A percentile compares a stretch with the other conserved stretches of the same genome.
phyloP scores from a whole-genome alignment of 352 stramenopile genomes.

The Peronosclerospora sorghi region DNA sequence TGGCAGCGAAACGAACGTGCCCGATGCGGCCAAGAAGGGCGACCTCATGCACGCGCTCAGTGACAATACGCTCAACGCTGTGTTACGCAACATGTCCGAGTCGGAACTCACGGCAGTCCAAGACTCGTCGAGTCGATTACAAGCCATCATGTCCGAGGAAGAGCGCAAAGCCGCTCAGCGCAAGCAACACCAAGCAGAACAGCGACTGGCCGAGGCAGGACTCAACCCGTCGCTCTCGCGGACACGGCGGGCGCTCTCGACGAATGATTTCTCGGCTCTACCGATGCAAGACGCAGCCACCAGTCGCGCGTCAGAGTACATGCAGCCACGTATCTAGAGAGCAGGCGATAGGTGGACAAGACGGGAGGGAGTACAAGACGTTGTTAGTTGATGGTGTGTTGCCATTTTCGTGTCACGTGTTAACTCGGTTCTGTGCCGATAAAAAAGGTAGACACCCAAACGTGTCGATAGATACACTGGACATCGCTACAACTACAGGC shows the following conservation, averaged over 20 bases:
- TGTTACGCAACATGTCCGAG: conserved; percentile 58
- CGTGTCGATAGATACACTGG: too few relatives aligned
- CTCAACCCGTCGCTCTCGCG: conserved; percentile 33
- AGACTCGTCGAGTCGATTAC: conserved; percentile 44
- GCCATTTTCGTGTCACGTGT: too few relatives aligned
- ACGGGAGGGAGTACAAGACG: too few relatives aligned
- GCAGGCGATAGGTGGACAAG: too few relatives aligned
- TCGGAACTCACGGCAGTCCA: conserved; percentile 51
- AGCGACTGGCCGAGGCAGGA: conserved; percentile 13
- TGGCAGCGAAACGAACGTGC: conserved; percentile 47
- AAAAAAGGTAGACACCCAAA: too few relatives aligned
- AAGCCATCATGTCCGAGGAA: conserved; percentile 53
- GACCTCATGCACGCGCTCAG: conserved; percentile 58
- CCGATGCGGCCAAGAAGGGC: conserved; percentile 18
- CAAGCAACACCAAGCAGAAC: conserved; percentile 23
- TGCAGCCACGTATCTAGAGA: too few relatives aligned
- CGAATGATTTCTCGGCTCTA: conserved; percentile 37
- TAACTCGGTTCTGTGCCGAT: too few relatives aligned
- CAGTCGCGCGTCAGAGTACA: too few relatives aligned
- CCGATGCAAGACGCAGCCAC: too few relatives aligned
- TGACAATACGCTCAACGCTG: conserved; percentile 49
- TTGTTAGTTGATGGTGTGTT: too few relatives aligned
- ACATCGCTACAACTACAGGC: too few relatives aligned
- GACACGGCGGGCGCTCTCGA: conserved; percentile 50
- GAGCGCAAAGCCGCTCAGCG: conserved; percentile 23